Evolutionary conservation across 139 green algal genomes (phyloP), one percentile per base, ranked within the genome.

Genomic region (Tetradesmus lagerheimii): DNA sequence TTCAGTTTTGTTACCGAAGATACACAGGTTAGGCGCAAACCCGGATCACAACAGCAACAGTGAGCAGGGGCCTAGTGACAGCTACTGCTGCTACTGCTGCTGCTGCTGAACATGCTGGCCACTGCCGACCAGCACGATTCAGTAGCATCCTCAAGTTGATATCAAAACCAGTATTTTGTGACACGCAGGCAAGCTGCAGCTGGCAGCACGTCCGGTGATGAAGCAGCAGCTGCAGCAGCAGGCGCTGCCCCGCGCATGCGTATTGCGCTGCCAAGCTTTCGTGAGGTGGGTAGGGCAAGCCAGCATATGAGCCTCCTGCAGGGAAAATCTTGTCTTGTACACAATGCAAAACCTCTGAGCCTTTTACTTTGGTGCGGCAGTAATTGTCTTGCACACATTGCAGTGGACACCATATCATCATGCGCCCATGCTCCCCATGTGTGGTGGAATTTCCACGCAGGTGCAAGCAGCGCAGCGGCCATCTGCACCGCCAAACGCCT

Each of bases 391-490:
- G 71, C 71, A 39, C 31, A 16, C 71, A 79, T 15, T 39, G 14
- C 14, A 11, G 77, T 31, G 37, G n/a, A n/a, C n/a, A n/a, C n/a
- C n/a, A n/a, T n/a, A n/a, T n/a, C n/a, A n/a, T n/a, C n/a, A n/a
- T n/a, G n/a, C n/a, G n/a, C n/a, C n/a, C n/a, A 25, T 47, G 6
- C 23, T 80, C 12, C 23, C 4, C 15, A n/a, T 43, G n/a, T 80
- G 74, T 34, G 45, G 67, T 78, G 23, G 25, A 8, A 20, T 35
- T 50, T 14, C 34, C 4, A 2, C 5, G 11, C 79, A 88, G 82
- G 82, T 88, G n/a, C 82, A 88, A 88, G 82, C 82, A 77, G 82
- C 82, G 43, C 35, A 88, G 57, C 34, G 53, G 38, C 57, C 53
- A 57, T n/a, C 82, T 43, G 34, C 53, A 78, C 50, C 82, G 9